phyloP scores from a whole-genome alignment of 306 rosid species.

The Cotoneaster glaucophyllus region DNA sequence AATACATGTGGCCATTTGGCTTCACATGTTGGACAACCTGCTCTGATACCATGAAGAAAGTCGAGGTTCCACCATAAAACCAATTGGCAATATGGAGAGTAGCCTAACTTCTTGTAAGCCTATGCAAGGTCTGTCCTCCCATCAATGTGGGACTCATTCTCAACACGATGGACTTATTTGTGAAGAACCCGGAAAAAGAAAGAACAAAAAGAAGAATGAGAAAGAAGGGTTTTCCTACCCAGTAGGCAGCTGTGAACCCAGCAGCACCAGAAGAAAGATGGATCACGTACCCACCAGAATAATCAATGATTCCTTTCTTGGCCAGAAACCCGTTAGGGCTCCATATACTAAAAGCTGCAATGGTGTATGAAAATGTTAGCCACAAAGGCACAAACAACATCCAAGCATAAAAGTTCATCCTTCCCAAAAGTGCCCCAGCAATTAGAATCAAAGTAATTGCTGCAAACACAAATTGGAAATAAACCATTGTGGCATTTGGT shows the following conservation, averaged over 20 bases:
- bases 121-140: too few species aligned
- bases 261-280: constrained; percentile 44
- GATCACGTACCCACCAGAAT: constrained; percentile 40
- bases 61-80: too few species aligned
- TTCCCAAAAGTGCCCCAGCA: constrained; percentile 38
- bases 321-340: constrained; percentile 13
- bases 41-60: too few species aligned
- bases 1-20: too few species aligned
- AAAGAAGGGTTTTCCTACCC: constrained; percentile 18
- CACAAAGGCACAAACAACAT: constrained; percentile 44
- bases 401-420: constrained; percentile 49
- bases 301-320: constrained; percentile 28
- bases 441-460: constrained; percentile 37
- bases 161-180: background rate
- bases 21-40: too few species aligned
- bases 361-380: constrained; percentile 34
- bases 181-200: background rate
- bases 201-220: background rate
- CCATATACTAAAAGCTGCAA: constrained; percentile 38
- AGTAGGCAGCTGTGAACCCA: constrained; percentile 42
- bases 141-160: too few species aligned
- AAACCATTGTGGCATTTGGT: constrained; percentile 34
- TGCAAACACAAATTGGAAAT: constrained; percentile 41
- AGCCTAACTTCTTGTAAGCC: too few species aligned
- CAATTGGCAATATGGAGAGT: too few species aligned